Conservation (phyloP, 805 yeast species). For the Maudiozyma serrabonitensis region DNA sequence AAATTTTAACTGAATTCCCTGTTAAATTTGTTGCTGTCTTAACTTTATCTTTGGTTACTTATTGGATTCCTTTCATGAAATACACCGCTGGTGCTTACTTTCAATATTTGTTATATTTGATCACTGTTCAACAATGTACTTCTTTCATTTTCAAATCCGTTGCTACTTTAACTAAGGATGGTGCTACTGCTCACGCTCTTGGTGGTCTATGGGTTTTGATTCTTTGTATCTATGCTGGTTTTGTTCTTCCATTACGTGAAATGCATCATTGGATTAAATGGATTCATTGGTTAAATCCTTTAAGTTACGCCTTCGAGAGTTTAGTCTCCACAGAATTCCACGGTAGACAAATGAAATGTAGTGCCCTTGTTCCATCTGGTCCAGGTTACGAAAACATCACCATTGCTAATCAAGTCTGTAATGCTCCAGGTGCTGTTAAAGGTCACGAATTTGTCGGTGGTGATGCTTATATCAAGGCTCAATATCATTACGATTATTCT, state of each 20-base stretch:
- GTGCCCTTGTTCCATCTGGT: constrained; percentile 43
- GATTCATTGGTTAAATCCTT: constrained; percentile 42
- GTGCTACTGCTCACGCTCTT: constrained; percentile 47
- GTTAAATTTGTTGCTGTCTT: constrained; percentile 42
- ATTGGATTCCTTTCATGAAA: constrained; percentile 45
- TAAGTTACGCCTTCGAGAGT: constrained; percentile 42
- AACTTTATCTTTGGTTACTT: constrained; percentile 37
- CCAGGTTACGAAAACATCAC: constrained; percentile 39
- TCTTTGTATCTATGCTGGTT: constrained; percentile 49
- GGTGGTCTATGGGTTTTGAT: constrained; percentile 47
- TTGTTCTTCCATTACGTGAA: constrained; percentile 35
- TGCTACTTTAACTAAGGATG: constrained; percentile 43
- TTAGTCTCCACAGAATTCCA: constrained; percentile 50
- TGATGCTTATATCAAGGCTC: constrained; percentile 34
- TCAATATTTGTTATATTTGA: constrained; percentile 37
- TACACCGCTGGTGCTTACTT: constrained; percentile 48
- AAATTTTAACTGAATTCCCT: constrained; percentile 48
- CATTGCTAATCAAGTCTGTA: constrained; percentile 38
- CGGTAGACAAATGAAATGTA: constrained; percentile 43
- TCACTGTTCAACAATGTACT: constrained; percentile 42
- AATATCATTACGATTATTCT: constrained; percentile 33
- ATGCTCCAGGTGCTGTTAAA: constrained; percentile 40
- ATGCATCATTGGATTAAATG: constrained; percentile 59
- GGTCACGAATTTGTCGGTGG: constrained; percentile 42
- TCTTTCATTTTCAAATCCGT: constrained; percentile 44